Evolutionary conservation across 805 yeast species (phyloP).

Genomic region (Candida arabinofermentans): DNA sequence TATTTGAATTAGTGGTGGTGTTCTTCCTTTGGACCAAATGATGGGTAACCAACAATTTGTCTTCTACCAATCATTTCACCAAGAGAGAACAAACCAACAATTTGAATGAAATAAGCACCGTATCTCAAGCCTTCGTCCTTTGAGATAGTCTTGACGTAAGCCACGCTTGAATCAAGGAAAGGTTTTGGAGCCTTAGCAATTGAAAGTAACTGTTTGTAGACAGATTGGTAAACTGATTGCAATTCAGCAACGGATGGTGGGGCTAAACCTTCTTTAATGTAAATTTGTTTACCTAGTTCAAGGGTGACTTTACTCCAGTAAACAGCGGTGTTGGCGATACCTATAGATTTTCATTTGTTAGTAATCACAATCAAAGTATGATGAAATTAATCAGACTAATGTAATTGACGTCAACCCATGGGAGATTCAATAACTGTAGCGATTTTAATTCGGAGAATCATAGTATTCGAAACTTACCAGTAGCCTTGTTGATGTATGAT

Average conservation of each 20-base stretch:
- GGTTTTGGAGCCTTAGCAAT: constrained; percentile 59
- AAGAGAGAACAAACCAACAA: constrained; percentile 84
- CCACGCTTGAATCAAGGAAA: constrained; percentile 42
- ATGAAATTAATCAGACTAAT: neutral
- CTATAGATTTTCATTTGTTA: constrained; percentile 15
- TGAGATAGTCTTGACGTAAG: constrained; percentile 36
- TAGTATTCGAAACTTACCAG: constrained; percentile 29
- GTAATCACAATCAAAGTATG: neutral
- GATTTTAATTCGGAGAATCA: too few relatives aligned
- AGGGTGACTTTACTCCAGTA: constrained; percentile 71
- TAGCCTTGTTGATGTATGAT: constrained; percentile 32
- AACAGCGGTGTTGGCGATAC: constrained; percentile 48
- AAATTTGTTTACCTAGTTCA: constrained; percentile 66
- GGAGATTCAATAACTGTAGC: neutral
- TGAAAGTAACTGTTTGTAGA: constrained; percentile 43
- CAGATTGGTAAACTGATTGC: constrained; percentile 62
- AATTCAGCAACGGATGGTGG: constrained; percentile 82
- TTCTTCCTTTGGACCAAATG: constrained; percentile 46
- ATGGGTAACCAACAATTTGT: constrained; percentile 83
- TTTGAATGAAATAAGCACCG: constrained; percentile 75
- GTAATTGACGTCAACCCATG: neutral
- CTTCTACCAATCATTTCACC: constrained; percentile 98
- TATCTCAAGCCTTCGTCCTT: constrained; percentile 59
- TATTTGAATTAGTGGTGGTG: constrained; percentile 21
- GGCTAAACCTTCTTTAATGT: constrained; percentile 86